These are phyloP conservation scores for Metarhizium album DNA, from an alignment of 2,329 filamentous ascomycete species.

Conservation along the genomic window DNA sequence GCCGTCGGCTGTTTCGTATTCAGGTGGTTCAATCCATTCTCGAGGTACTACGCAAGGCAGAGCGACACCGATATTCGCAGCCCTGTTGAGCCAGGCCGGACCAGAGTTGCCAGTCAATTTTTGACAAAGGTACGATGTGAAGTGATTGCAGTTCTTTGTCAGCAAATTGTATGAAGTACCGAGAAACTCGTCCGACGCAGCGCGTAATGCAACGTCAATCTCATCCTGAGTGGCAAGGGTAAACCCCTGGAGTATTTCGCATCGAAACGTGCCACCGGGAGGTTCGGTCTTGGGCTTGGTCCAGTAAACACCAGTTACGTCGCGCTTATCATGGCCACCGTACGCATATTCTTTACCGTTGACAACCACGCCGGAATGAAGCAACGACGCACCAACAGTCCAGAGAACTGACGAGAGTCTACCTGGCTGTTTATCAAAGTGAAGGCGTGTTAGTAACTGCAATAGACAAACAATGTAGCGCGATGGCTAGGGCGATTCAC, in stretches of 20 bases:
- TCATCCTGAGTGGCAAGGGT: conserved; percentile 58
- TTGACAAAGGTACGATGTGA: conserved; percentile 66
- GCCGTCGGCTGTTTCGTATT: conserved; percentile 62
- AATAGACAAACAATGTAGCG: no score
- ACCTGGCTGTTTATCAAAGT: conserved; percentile 44
- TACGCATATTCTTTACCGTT: conserved; percentile 75
- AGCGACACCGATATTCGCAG: conserved; percentile 71
- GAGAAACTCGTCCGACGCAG: conserved; percentile 60
- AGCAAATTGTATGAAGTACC: conserved; percentile 73
- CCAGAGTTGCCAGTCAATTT: conserved; percentile 60
- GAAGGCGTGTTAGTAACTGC: background rate
- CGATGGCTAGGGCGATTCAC: background rate
- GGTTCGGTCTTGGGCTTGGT: conserved; percentile 62
- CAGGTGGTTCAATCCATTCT: conserved; percentile 73
- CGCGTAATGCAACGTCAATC: conserved; percentile 58
- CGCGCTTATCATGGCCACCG: conserved; percentile 63
- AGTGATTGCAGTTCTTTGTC: conserved; percentile 82
- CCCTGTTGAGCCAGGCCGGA: conserved; percentile 70
- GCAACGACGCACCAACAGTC: conserved; percentile 64
- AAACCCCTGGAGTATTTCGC: conserved; percentile 69
- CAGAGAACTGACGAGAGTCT: conserved; percentile 67
- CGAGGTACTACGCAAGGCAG: conserved; percentile 72
- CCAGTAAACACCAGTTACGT: conserved; percentile 73
- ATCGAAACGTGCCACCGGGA: conserved; percentile 66
- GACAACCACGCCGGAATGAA: conserved; percentile 77